Base-by-base conservation (phyloP, 1,139 yeast species). In the Blastobotrys indianensis region DNA sequence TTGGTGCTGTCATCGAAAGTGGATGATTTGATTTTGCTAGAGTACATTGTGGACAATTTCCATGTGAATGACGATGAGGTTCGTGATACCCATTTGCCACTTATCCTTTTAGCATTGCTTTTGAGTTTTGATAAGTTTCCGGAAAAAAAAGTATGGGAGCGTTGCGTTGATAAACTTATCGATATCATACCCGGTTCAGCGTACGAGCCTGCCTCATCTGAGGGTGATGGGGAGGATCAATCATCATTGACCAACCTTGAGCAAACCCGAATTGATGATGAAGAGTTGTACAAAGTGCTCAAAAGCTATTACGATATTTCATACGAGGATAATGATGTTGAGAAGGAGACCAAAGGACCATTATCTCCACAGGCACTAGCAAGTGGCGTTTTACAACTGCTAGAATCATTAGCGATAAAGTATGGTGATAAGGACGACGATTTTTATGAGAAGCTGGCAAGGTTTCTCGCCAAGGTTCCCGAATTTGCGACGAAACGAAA, bases 61-160 rank as follows among this genome's bases (percentile, higher is more conserved):
- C 79, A 85, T 54, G 79, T 88, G 13, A 77, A 75, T 41, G 97
- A 90, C 54, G 96, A 87, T 54, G 97, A 87, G 53, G 85, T 86
- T 83, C 66, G 81, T n/a, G 69, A 77, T 0, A 72, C 74, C 12
- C 96, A 90, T 60, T 68, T 85, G 3, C 97, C 97, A 0, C 65
- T 86, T 45, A 74, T 85, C 1, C 62, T 87, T 1, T 54, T 86
- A 15, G 68, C 77, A 1, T 53, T 77, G 3, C 53, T 79, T 25
- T 52, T 67, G 2, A 42, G 47, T 23, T 33, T 44, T 23, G 38
- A 34, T 32, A 39, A 33, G 38, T 10, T 41, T 39, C 12, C 39
- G 1, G 48, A 44, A 15, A 33, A 44, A 37, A 40, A 39, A 9
- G 13, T 47, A 12, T 17, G 62, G 62, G 39, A 49, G 54, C 44